These are phyloP conservation scores for Aphanomyces cochlioides DNA, from an alignment of 352 stramenopile genomes.

Conservation along the genomic window DNA sequence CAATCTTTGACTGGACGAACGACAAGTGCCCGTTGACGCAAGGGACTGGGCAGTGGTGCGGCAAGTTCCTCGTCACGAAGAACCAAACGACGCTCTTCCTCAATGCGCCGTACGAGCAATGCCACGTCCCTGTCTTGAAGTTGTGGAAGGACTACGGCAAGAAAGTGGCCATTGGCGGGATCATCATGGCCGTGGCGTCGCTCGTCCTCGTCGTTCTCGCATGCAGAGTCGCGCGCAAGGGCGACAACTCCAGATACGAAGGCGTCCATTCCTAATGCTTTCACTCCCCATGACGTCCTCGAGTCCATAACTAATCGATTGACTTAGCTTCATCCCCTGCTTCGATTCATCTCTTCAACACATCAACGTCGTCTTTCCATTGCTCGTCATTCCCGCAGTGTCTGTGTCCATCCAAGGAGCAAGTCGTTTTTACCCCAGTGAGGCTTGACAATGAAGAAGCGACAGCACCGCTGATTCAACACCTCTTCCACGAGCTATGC, in stretches of 20 bases:
- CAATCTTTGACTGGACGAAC: slow-evolving; percentile 64
- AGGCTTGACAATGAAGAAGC: no score
- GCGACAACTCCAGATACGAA: slow-evolving; percentile 33
- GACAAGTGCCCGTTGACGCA: slow-evolving; percentile 48
- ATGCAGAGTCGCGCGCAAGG: slow-evolving; percentile 38
- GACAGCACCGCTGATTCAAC: no score
- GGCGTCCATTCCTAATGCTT: not conserved
- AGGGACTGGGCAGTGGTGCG: slow-evolving; percentile 68
- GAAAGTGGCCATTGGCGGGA: slow-evolving; percentile 48
- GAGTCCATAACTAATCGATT: no score
- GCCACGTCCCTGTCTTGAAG: slow-evolving; percentile 52
- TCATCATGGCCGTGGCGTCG: slow-evolving; percentile 54
- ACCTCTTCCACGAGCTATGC: no score
- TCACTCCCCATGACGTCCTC: not conserved
- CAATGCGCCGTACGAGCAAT: slow-evolving; percentile 59
- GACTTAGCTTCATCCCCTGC: no score
- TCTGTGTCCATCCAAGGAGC: no score
- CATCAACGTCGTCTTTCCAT: no score
- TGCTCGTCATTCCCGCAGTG: no score
- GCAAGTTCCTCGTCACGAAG: slow-evolving; percentile 43
- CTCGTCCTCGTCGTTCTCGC: slow-evolving; percentile 54
- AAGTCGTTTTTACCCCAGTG: no score
- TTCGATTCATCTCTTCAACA: no score
- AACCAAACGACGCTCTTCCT: slow-evolving; percentile 10
- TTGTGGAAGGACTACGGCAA: slow-evolving; percentile 69